These are phyloP conservation scores for Panaeolus papilionaceus DNA, from an alignment of 768 basidiomycete species.

Conservation along the genomic window DNA sequence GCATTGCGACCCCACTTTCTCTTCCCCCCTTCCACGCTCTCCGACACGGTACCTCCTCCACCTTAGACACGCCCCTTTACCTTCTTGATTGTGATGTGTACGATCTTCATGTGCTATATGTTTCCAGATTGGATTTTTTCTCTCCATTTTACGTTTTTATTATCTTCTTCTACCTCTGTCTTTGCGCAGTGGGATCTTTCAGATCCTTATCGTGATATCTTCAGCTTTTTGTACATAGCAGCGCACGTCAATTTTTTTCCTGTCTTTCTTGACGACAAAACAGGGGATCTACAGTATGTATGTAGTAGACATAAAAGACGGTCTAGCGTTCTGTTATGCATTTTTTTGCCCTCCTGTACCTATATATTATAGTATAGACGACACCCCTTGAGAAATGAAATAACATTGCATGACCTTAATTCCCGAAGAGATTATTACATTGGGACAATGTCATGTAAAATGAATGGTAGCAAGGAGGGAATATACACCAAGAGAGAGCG, in stretches of 20 bases:
- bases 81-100: conserved; percentile 16
- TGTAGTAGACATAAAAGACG: conserved; percentile 7
- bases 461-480: not conserved
- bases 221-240: not conserved
- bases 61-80: conserved; percentile 11
- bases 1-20: conserved; percentile 9
- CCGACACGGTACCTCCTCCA: conserved; percentile 5
- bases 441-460: not conserved
- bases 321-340: conserved; percentile 2
- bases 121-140: conserved; percentile 7
- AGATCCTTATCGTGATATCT: not conserved
- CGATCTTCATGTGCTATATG: conserved; percentile 6
- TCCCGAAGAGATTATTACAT: not conserved
- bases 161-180: conserved; percentile 11
- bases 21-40: conserved; percentile 2
- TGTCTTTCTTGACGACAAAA: conserved; percentile 4
- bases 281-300: not conserved
- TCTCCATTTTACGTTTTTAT: not conserved
- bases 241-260: not conserved
- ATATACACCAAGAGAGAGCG: conserved; percentile 14
- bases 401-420: not conserved
- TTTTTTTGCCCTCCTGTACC: conserved; percentile 1
- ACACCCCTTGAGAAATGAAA: not conserved
- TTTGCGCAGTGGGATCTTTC: conserved; percentile 16
- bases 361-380: conserved; percentile 11